These are phyloP conservation scores for Hymenoscyphus salicellus DNA, from an alignment of 2,329 filamentous ascomycete species.

Conservation along the genomic window DNA sequence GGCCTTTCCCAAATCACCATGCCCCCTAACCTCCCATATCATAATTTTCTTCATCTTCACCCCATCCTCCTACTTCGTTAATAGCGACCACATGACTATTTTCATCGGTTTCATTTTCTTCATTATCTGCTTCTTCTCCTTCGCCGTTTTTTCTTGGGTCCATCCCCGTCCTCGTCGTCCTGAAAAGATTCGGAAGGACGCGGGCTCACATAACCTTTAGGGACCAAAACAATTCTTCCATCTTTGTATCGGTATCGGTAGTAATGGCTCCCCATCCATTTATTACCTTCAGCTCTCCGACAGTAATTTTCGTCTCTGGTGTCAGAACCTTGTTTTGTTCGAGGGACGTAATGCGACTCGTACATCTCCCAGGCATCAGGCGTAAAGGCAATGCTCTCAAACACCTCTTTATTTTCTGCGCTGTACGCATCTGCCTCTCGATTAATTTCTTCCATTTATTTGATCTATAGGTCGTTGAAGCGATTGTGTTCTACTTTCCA, in stretches of 20 bases:
- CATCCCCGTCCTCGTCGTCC: too few species aligned
- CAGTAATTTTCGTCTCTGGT: neutral
- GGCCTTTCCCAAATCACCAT: too few species aligned
- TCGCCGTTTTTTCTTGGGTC: too few species aligned
- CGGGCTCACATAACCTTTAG: too few species aligned
- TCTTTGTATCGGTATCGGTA: neutral
- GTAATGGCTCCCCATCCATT: neutral
- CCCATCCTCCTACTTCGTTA: too few species aligned
- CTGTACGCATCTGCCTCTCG: neutral
- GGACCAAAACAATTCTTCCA: too few species aligned
- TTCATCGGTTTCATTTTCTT: too few species aligned
- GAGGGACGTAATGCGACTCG: neutral
- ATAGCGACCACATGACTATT: too few species aligned
- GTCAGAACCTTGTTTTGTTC: neutral
- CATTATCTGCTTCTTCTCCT: too few species aligned
- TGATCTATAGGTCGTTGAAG: neutral
- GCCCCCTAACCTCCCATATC: too few species aligned
- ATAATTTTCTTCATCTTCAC: too few species aligned
- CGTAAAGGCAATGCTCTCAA: neutral
- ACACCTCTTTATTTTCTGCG: neutral
- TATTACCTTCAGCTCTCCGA: neutral
- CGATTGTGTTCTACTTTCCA: neutral
- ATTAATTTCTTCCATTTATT: neutral
- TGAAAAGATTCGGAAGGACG: too few species aligned
- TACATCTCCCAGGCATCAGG: neutral